A percentile compares a stretch with the other conserved stretches of the same genome.
Evolutionary conservation across 2,329 filamentous ascomycete species (phyloP).

Genomic region (Ophiosphaerella herpotricha): DNA sequence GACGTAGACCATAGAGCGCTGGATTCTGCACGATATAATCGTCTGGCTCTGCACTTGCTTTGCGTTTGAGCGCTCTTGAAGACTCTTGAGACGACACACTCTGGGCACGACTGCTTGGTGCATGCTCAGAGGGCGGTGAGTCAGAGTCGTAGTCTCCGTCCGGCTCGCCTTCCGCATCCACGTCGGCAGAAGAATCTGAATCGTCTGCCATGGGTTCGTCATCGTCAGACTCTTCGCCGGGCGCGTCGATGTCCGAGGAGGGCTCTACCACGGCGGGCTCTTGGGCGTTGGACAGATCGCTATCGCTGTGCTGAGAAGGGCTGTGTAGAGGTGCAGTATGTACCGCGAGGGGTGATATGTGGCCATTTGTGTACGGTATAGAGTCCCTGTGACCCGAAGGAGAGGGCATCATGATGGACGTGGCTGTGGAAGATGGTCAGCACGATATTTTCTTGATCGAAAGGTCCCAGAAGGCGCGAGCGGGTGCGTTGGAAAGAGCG

Average conservation of each 20-base stretch:
- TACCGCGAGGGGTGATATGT: slow-evolving; percentile 61
- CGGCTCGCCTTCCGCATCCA: slow-evolving; percentile 57
- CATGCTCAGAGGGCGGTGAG: slow-evolving; percentile 51
- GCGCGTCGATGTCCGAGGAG: slow-evolving; percentile 47
- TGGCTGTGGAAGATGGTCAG: slow-evolving; percentile 57
- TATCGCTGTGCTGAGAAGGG: slow-evolving; percentile 66
- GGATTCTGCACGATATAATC: slow-evolving; percentile 90
- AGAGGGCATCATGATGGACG: slow-evolving; percentile 66
- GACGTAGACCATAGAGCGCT: slow-evolving; percentile 88
- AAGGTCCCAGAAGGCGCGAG: slow-evolving; percentile 39
- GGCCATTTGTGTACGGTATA: slow-evolving; percentile 70
- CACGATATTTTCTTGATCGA: slow-evolving; percentile 40
- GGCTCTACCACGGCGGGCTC: slow-evolving; percentile 55
- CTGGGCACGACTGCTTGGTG: slow-evolving; percentile 59
- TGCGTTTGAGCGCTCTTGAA: slow-evolving; percentile 69
- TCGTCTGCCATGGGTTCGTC: slow-evolving; percentile 51
- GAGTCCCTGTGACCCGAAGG: slow-evolving; percentile 66
- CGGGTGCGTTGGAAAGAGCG: slow-evolving; percentile 42
- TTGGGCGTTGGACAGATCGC: slow-evolving; percentile 75
- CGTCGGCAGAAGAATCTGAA: slow-evolving; percentile 54
- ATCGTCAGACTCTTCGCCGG: slow-evolving; percentile 48
- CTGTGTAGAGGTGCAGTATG: slow-evolving; percentile 51
- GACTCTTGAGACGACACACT: slow-evolving; percentile 74
- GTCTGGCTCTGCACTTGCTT: slow-evolving; percentile 68
- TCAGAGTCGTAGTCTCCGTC: slow-evolving; percentile 77